Evolutionary conservation across 371 early-diverging fungal genomes (phyloP), one percentile per base, ranked within the genome.

Genomic region (Mortierella sp.): DNA sequence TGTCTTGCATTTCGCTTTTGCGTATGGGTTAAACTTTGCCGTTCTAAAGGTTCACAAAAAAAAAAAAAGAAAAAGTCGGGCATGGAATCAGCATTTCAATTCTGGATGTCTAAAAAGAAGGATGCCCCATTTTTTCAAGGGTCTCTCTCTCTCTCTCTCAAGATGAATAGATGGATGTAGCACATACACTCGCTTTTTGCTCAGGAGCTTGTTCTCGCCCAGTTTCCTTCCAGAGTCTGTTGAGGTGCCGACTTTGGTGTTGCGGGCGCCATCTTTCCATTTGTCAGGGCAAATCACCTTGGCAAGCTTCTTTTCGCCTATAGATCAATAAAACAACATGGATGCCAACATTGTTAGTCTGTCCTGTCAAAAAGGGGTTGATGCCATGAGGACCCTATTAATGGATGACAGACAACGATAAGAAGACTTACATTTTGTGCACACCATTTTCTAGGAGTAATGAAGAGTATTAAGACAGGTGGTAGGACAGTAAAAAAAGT

Each of bases 271-370:
- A 26, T 79, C 79, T 43, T 79, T 79, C 73, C 73, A 79, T 52
- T 72, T 79, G 64, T 79, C 79, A 16, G 72, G 72, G 53, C 68
- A 68, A 30, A 72, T 72, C 37, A 79, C 70, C 57, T 79, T 79
- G 50, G 79, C 66, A 51, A 79, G 53, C 45, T 79, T 79, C 70
- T 79, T 79, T 72, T 79, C 79, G 46, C 79, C 79, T 79, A 61
- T 21, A 19, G 30, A 2, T 56, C 50, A 16, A 50, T 16, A 5
- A 9, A 23, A 53, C 19, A 23, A 53, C n/a, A n/a, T 21, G 23
- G 26, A 55, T 55, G 55, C 15, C 25, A 6, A 5, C 55, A 55
- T 6, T 21, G 6, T 19, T 15, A 37, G 37, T 37, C 3, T 55
- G 19, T 26, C 23, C 6, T 55, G 19, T 19, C 26, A 23, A 15